Base-by-base conservation (phyloP, 495 filamentous ascomycete species). In the Penicillium roqueforti region DNA sequence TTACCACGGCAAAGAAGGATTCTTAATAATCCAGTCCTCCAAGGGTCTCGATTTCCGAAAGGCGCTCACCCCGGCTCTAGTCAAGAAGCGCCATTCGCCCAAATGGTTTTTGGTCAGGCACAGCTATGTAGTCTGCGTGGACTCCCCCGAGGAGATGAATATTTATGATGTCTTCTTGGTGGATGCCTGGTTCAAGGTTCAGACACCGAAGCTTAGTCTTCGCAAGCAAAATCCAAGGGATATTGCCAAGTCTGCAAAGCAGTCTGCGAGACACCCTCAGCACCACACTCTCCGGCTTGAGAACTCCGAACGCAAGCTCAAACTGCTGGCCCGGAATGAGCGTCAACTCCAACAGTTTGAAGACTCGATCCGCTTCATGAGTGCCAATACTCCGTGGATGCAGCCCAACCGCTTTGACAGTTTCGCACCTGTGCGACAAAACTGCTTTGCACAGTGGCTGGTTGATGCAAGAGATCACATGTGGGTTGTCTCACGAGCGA, bases 61-160 rank as follows among this genome's bases (percentile, higher is more conserved):
- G 56, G 85, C 90, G 32, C 79, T 91, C 63, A 89, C 80, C 6
- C 90, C 92, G 0, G 74, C 77, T 22, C 79, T 87, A 53, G 74
- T 97, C 56, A 87, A 87, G 59, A 83, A 84, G 39, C 81, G 91
- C 16, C 92, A 97, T 71, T 83, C 79, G 51, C 90, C 91, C 7
- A 96, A 96, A 68, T 99, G 93, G 93, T 99, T 99, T 68, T 76
- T 96, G 31, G 92, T 99, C n/a, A 78, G 93, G 43, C 92, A 97
- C 67, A 95, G 89, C 68, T 99, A 97, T 60, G 85, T 99, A 51
- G 92, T 96, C 51, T 97, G 95, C 58, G 92, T 97, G 37, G 92
- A 99, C 66, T 96, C 92, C 1, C 93, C 93, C 10, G 92, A 97
- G 61, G 92, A 92, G 59, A 96, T 97, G 92, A 95, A 96, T 64